Evolutionary conservation across 2,329 filamentous ascomycete species (phyloP).

Genomic region (Alternaria viburni): DNA sequence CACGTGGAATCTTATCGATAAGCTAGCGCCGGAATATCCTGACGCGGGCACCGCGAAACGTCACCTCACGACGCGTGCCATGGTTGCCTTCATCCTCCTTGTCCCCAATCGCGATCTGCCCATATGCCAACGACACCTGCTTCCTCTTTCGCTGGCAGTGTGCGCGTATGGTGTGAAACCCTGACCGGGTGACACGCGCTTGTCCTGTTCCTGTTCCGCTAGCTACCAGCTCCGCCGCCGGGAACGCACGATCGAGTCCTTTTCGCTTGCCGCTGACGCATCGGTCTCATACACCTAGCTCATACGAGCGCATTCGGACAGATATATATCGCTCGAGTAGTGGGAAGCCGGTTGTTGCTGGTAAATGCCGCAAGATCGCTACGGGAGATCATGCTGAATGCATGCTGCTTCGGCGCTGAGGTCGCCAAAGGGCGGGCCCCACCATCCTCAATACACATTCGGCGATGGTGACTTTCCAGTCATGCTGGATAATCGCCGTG

Average conservation of each 20-base stretch:
- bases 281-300: neutral
- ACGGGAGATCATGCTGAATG: neutral
- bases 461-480: neutral
- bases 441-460: neutral
- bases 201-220: neutral
- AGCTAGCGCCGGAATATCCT: constrained; percentile 9
- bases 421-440: neutral
- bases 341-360: neutral
- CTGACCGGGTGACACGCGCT: neutral
- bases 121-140: neutral
- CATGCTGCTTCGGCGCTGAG: neutral
- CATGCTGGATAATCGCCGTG: neutral
- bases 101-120: neutral
- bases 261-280: neutral
- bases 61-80: constrained; percentile 8
- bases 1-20: constrained; percentile 8
- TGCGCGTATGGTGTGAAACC: neutral
- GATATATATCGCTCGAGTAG: neutral
- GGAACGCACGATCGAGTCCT: neutral
- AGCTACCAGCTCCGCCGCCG: neutral
- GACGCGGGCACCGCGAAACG: constrained; percentile 4
- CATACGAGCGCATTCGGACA: neutral
- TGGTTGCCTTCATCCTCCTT: constrained; percentile 2
- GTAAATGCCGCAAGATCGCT: neutral
- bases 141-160: neutral